Percentiles rank a stretch among this genome's conserved stretches.
Evolutionary conservation across 2,329 filamentous ascomycete genomes (phyloP).

Genomic region (Colletotrichum camelliae): DNA sequence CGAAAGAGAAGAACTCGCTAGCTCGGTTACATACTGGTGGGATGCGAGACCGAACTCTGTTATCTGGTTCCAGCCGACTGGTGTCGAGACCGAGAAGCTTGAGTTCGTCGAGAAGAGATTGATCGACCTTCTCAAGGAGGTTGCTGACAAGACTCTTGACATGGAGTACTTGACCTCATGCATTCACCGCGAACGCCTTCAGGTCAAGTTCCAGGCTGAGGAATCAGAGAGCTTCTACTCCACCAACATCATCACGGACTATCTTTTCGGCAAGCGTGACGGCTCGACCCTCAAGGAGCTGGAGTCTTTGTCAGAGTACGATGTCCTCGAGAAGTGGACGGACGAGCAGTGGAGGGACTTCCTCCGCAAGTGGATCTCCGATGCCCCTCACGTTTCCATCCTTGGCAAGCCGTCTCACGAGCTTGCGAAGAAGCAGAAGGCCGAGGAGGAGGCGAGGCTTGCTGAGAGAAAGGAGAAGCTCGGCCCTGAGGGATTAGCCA

Average conservation of each 20-base stretch:
- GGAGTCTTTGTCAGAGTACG: slow-evolving; percentile 62
- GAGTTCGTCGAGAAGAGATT: slow-evolving; percentile 84
- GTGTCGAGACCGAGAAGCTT: slow-evolving; percentile 87
- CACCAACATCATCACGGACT: slow-evolving; percentile 87
- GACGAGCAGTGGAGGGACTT: slow-evolving; percentile 86
- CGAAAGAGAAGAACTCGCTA: slow-evolving; percentile 90
- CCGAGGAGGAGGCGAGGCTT: slow-evolving; percentile 79
- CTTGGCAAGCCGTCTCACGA: slow-evolving; percentile 85
- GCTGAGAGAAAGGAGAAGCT: slow-evolving; percentile 79
- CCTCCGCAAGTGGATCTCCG: slow-evolving; percentile 81
- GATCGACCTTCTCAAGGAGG: slow-evolving; percentile 82
- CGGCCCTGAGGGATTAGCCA: slow-evolving; percentile 80
- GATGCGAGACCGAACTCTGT: slow-evolving; percentile 82
- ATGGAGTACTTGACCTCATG: slow-evolving; percentile 92
- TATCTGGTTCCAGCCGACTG: slow-evolving; percentile 84
- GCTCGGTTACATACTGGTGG: slow-evolving; percentile 79
- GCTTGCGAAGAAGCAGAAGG: slow-evolving; percentile 81
- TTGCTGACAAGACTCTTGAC: slow-evolving; percentile 80
- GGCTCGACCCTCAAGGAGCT: slow-evolving; percentile 76
- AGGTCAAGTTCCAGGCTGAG: slow-evolving; percentile 85
- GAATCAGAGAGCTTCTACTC: slow-evolving; percentile 82
- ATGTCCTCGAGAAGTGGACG: slow-evolving; percentile 77
- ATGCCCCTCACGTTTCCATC: slow-evolving; percentile 86
- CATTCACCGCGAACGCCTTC: slow-evolving; percentile 79
- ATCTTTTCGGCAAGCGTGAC: slow-evolving; percentile 86